Evolutionary conservation across 2,329 filamentous ascomycete genomes (phyloP).

Genomic region (Ophiosphaerella herpotricha): DNA sequence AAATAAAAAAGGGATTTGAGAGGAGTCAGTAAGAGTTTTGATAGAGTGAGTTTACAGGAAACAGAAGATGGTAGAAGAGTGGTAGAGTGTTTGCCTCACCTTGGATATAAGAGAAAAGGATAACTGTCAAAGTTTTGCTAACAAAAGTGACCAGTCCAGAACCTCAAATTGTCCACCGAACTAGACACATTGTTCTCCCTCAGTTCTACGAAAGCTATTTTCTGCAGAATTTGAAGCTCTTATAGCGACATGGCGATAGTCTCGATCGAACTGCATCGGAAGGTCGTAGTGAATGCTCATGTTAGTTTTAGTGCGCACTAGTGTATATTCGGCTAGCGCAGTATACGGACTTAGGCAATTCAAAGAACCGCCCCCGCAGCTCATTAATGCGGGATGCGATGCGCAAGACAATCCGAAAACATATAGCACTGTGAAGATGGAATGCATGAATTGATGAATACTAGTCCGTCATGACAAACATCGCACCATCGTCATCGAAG

Average conservation of each 20-base stretch:
- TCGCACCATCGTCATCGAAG: slow-evolving; percentile 27
- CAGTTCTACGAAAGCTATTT: too few relatives aligned
- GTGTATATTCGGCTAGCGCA: slow-evolving; percentile 9
- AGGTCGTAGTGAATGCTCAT: slow-evolving; percentile 10
- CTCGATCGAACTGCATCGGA: slow-evolving; percentile 9
- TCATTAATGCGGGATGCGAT: slow-evolving; percentile 1
- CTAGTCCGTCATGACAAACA: slow-evolving; percentile 15
- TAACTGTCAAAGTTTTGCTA: too few relatives aligned
- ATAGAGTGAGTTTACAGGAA: too few relatives aligned
- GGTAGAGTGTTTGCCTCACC: too few relatives aligned
- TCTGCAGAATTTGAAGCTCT: background rate
- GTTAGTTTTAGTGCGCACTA: slow-evolving; percentile 24
- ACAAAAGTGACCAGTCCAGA: too few relatives aligned
- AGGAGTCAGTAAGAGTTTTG: too few relatives aligned
- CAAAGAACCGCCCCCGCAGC: slow-evolving; percentile 17
- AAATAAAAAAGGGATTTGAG: too few relatives aligned
- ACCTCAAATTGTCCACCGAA: too few relatives aligned
- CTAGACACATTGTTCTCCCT: too few relatives aligned
- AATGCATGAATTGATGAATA: background rate
- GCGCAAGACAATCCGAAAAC: background rate
- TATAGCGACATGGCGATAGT: background rate
- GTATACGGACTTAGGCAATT: slow-evolving; percentile 14
- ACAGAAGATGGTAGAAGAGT: too few relatives aligned
- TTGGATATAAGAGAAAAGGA: too few relatives aligned
- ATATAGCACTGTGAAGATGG: background rate